phyloP scores from a whole-genome alignment of 2,329 filamentous ascomycete genomes.

The Pyrenochaeta sp. region DNA sequence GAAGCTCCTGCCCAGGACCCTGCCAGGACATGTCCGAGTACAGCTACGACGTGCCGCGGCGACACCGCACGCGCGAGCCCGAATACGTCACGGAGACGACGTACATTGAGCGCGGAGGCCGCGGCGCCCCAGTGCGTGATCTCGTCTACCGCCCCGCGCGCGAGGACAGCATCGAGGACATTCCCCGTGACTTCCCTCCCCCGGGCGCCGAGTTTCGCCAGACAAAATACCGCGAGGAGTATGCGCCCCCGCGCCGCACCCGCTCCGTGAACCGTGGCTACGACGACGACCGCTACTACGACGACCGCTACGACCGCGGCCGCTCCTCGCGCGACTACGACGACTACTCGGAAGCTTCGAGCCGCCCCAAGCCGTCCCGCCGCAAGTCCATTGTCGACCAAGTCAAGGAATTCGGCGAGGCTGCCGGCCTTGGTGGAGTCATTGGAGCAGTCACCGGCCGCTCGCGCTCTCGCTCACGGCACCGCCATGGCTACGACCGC shows the following conservation, averaged over 20 bases:
- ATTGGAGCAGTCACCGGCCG: conserved; percentile 59
- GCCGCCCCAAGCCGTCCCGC: conserved; percentile 54
- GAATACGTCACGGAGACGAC: conserved; percentile 60
- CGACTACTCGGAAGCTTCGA: conserved; percentile 54
- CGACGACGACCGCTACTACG: conserved; percentile 57
- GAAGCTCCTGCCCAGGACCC: conserved; percentile 24
- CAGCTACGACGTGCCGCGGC: conserved; percentile 57
- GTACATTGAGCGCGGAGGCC: conserved; percentile 59
- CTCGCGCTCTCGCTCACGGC: conserved; percentile 66
- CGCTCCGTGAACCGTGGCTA: conserved; percentile 70
- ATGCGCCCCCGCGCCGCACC: conserved; percentile 64
- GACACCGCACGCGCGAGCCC: conserved; percentile 58
- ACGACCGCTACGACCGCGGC: conserved; percentile 44
- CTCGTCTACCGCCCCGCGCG: conserved; percentile 62
- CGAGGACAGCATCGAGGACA: conserved; percentile 85
- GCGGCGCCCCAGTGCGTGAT: conserved; percentile 52
- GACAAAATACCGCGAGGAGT: conserved; percentile 57
- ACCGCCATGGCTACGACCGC: conserved; percentile 55
- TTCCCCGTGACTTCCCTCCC: conserved; percentile 83
- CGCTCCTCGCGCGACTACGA: conserved; percentile 59
- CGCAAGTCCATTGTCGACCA: conserved; percentile 66
- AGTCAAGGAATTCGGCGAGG: conserved; percentile 62
- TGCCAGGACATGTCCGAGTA: conserved; percentile 56
- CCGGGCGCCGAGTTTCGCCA: conserved; percentile 61
- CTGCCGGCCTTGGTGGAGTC: conserved; percentile 64